These are phyloP conservation scores for Balakata baccata DNA, from an alignment of 345 rosid species.

Conservation along the genomic window DNA sequence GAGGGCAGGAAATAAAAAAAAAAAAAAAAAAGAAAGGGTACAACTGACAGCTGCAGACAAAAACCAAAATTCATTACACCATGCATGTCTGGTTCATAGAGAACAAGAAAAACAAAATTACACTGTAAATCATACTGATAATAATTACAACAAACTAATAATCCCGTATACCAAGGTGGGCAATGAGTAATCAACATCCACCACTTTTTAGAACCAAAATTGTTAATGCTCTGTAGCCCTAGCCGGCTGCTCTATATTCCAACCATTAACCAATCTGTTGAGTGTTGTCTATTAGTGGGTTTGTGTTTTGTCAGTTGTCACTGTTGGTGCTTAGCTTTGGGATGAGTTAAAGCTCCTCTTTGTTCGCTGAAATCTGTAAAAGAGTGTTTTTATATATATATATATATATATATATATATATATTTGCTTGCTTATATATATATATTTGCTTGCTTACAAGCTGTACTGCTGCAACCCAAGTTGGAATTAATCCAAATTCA, in stretches of 20 bases:
- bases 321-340: constrained; percentile 17
- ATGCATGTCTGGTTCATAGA: constrained; percentile 27
- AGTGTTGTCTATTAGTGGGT: constrained; percentile 15
- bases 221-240: background rate
- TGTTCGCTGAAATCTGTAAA: constrained; percentile 10
- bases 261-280: constrained; percentile 13
- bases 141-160: background rate
- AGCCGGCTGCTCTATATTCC: constrained; percentile 10
- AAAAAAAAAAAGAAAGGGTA: background rate
- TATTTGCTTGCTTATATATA: too few relatives aligned
- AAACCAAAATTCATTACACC: constrained; percentile 15
- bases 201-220: constrained; percentile 6
- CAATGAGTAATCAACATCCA: constrained; percentile 17
- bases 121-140: background rate
- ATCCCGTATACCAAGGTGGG: too few relatives aligned
- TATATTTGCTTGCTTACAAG: too few relatives aligned
- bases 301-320: background rate
- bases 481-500: too few relatives aligned
- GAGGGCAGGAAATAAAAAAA: too few relatives aligned
- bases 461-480: too few relatives aligned
- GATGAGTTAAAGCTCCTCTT: constrained; percentile 30
- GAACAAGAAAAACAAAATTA: constrained; percentile 19
- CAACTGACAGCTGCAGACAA: constrained; percentile 14
- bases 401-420: too few relatives aligned
- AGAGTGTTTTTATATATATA: too few relatives aligned